Evolutionary conservation across 2,329 filamentous ascomycete genomes (phyloP).

Genomic region (Meredithiella fracta): DNA sequence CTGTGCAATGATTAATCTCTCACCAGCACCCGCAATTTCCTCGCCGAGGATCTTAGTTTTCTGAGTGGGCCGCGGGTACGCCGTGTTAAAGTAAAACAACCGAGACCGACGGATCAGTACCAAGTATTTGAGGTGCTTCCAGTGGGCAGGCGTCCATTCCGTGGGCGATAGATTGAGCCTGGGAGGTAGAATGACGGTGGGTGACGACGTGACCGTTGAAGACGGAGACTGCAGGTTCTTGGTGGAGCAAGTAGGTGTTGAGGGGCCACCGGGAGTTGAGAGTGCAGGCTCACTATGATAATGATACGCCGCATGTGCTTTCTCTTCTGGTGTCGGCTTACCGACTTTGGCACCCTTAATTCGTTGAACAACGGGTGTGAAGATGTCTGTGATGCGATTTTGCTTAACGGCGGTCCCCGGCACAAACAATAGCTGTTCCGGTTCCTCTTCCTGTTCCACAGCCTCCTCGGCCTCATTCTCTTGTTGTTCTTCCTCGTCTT

Average conservation of each 20-base stretch:
- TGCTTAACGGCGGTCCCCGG: not conserved
- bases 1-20: slow-evolving; percentile 31
- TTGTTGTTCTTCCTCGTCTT: not conserved
- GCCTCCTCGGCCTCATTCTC: slow-evolving; percentile 8
- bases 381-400: slow-evolving; percentile 8
- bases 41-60: slow-evolving; percentile 29
- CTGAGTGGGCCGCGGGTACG: slow-evolving; percentile 14
- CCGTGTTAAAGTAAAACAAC: slow-evolving; percentile 23
- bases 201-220: slow-evolving; percentile 19
- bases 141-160: slow-evolving; percentile 35
- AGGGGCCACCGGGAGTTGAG: not conserved
- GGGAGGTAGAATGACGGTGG: slow-evolving; percentile 12
- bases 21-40: slow-evolving; percentile 30
- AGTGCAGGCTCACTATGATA: slow-evolving; percentile 3
- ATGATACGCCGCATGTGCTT: slow-evolving; percentile 9
- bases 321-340: slow-evolving; percentile 4
- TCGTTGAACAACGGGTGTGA: slow-evolving; percentile 1
- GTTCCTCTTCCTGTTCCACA: no score
- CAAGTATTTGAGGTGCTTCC: slow-evolving; percentile 35
- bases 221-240: slow-evolving; percentile 8
- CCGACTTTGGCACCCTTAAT: not conserved
- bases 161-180: slow-evolving; percentile 24
- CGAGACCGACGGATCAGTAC: slow-evolving; percentile 31
- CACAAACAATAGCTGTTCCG: not conserved
- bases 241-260: not conserved